These are phyloP conservation scores for Boletus tylopilopsis DNA, from an alignment of 768 basidiomycete genomes.

Conservation along the genomic window DNA sequence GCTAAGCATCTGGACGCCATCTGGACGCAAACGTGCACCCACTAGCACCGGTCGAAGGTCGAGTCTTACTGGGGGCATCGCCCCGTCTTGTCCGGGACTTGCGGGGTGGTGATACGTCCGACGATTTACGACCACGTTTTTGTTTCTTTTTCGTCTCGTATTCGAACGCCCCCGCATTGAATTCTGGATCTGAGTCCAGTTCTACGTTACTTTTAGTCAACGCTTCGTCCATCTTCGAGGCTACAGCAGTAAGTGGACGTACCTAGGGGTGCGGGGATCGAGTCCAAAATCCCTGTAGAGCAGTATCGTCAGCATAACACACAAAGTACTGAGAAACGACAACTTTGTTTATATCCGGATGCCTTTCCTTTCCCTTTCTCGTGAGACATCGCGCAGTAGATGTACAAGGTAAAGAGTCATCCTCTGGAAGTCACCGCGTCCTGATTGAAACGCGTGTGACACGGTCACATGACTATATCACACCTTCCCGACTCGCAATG, in stretches of 20 bases:
- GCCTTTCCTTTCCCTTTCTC: constrained; percentile 10
- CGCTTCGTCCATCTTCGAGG: neutral
- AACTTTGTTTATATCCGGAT: constrained; percentile 23
- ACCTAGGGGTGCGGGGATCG: constrained; percentile 38
- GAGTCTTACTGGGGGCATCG: constrained; percentile 1
- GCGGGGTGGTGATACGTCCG: constrained; percentile 12
- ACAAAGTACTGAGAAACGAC: neutral
- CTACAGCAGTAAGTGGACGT: neutral
- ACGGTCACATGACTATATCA: constrained; percentile 15
- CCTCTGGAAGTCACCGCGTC: no score
- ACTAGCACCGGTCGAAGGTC: constrained; percentile 11
- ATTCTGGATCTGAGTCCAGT: constrained; percentile 33
- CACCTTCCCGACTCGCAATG: no score
- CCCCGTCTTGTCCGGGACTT: constrained; percentile 16
- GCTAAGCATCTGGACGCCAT: neutral
- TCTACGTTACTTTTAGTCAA: constrained; percentile 15
- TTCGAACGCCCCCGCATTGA: constrained; percentile 27
- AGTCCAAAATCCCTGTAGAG: constrained; percentile 19
- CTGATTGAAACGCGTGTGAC: constrained; percentile 10
- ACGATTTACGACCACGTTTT: constrained; percentile 17
- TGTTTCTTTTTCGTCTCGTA: constrained; percentile 26
- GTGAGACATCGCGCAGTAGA: constrained; percentile 17
- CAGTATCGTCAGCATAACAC: neutral
- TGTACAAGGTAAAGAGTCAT: neutral
- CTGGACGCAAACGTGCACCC: neutral